A percentile compares a stretch with the other conserved stretches of the same genome.
Conservation (phyloP, 1,284 basidiomycete species). For the Ustilago crameri region DNA sequence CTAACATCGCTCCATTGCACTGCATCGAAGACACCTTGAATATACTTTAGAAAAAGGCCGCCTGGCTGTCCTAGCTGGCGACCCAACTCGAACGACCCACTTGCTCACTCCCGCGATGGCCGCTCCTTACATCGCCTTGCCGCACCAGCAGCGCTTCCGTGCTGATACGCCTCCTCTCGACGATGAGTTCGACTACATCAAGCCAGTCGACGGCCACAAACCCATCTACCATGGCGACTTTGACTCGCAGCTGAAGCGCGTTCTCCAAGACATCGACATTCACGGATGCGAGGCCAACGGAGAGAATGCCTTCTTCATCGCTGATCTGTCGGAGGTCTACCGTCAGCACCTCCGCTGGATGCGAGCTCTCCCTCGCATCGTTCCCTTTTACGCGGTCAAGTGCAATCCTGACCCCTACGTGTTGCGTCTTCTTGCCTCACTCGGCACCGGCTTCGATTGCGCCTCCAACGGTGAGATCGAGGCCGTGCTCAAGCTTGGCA, state of each 20-base stretch:
- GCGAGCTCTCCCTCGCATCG: slow-evolving; percentile 77
- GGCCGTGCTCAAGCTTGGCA: slow-evolving; percentile 79
- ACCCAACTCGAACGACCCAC: slow-evolving; percentile 43
- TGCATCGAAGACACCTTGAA: slow-evolving; percentile 46
- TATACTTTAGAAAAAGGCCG: slow-evolving; percentile 39
- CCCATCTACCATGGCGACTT: slow-evolving; percentile 58
- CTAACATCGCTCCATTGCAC: slow-evolving; percentile 39
- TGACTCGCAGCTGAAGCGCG: slow-evolving; percentile 55
- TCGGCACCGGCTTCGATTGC: slow-evolving; percentile 96
- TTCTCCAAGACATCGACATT: slow-evolving; percentile 65
- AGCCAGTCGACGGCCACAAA: slow-evolving; percentile 47
- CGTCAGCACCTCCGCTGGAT: slow-evolving; percentile 87
- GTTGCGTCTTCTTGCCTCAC: slow-evolving; percentile 84
- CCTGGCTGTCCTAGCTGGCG: slow-evolving; percentile 54
- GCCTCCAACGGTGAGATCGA: slow-evolving; percentile 96
- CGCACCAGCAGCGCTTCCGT: slow-evolving; percentile 47
- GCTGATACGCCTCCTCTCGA: slow-evolving; percentile 49
- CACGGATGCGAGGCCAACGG: slow-evolving; percentile 74
- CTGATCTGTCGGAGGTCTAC: slow-evolving; percentile 89
- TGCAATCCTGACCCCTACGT: slow-evolving; percentile 98
- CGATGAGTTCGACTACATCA: slow-evolving; percentile 44
- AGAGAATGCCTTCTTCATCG: slow-evolving; percentile 95
- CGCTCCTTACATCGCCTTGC: slow-evolving; percentile 37
- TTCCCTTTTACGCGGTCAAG: slow-evolving; percentile 91
- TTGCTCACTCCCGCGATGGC: slow-evolving; percentile 33